These are phyloP conservation scores for Aegilops bicornis DNA, from an alignment of 176 grass and related monocot species.

Conservation along the genomic window DNA sequence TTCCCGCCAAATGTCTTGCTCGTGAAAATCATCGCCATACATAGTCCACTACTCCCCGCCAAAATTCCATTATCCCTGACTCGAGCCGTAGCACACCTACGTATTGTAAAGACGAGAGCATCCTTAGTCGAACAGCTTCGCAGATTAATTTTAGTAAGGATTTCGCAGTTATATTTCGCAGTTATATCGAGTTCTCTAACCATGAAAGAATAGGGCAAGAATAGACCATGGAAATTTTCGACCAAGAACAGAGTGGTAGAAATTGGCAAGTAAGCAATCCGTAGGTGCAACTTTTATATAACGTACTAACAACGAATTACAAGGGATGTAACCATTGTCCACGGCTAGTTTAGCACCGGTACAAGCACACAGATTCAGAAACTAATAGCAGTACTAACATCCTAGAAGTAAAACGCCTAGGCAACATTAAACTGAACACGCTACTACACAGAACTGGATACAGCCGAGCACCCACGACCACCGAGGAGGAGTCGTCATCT, in stretches of 20 bases:
- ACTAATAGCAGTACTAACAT: background rate
- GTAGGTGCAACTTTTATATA: constrained; percentile 21
- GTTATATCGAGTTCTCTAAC: too few relatives aligned
- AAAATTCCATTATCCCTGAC: background rate
- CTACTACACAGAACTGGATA: constrained; percentile 22
- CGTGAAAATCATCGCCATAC: background rate
- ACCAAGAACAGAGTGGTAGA: background rate
- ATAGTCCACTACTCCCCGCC: background rate
- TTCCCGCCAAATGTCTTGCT: background rate
- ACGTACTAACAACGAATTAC: constrained; percentile 26
- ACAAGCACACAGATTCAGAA: constrained; percentile 8
- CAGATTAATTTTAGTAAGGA: too few relatives aligned
- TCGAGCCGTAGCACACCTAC: too few relatives aligned
- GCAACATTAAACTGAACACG: background rate
- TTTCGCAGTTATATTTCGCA: too few relatives aligned
- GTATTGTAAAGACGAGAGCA: background rate
- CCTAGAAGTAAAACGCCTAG: constrained; percentile 18
- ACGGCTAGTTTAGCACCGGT: background rate
- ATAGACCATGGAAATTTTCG: background rate
- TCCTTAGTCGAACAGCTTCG: background rate
- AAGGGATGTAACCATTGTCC: constrained; percentile 6
- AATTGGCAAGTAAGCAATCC: background rate
- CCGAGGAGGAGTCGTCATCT: background rate
- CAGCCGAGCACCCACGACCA: background rate
- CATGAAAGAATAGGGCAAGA: too few relatives aligned